Percentiles rank a stretch among this genome's conserved stretches.
Evolutionary conservation across 305 asterid species (phyloP).

Genomic region (Plantago coronopus): DNA sequence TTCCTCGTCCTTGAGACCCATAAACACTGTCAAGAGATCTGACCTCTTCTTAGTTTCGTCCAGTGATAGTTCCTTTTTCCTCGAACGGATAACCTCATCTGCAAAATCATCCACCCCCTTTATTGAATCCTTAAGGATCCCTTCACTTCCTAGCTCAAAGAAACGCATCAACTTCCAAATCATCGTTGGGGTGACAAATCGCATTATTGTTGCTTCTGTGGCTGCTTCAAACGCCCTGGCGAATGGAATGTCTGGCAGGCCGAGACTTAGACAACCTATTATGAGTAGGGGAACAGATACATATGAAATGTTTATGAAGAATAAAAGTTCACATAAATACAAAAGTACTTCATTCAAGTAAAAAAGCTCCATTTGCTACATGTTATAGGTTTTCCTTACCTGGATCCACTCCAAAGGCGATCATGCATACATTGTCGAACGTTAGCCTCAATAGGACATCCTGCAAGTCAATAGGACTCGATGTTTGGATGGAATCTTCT

Average conservation of each 20-base stretch:
- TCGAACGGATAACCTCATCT: conserved; percentile 51
- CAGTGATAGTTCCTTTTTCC: conserved; percentile 59
- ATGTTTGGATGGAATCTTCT: conserved; percentile 37
- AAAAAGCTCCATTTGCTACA: not conserved
- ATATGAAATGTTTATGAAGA: not conserved
- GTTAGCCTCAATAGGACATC: conserved; percentile 75
- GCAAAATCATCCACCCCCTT: conserved; percentile 69
- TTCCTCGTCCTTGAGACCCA: conserved; percentile 61
- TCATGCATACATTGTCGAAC: conserved; percentile 88
- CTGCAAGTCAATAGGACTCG: conserved; percentile 51
- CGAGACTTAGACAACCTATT: conserved; percentile 45
- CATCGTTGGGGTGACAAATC: conserved; percentile 77
- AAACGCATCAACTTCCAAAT: conserved; percentile 70
- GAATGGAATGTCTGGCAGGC: conserved; percentile 74
- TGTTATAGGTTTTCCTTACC: conserved; percentile 28
- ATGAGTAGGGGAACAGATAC: not conserved
- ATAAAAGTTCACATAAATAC: not conserved
- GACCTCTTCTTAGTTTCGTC: conserved; percentile 32
- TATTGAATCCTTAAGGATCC: conserved; percentile 47
- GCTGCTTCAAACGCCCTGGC: conserved; percentile 86
- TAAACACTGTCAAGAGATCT: conserved; percentile 74
- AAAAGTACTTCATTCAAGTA: no score
- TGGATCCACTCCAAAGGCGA: conserved; percentile 91
- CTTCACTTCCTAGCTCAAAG: conserved; percentile 52
- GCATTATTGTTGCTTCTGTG: conserved; percentile 63